Evolutionary conservation across 2,329 filamentous ascomycete genomes (phyloP).

Genomic region (Colletotrichum phormii): DNA sequence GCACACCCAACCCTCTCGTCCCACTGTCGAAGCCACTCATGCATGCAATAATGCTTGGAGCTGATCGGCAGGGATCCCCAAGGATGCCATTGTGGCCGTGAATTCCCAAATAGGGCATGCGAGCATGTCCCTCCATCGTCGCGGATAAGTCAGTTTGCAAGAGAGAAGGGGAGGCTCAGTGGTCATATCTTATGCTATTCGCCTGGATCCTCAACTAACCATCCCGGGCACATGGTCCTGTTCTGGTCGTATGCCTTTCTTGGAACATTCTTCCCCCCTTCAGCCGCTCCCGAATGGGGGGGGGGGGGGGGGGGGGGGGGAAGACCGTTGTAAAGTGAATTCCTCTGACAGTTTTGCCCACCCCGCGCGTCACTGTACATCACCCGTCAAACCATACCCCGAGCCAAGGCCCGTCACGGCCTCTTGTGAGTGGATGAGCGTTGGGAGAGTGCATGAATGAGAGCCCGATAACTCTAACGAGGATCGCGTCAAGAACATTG

Average conservation of each 20-base stretch:
- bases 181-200: constrained; percentile 24
- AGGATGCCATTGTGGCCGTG: constrained; percentile 22
- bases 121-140: constrained; percentile 17
- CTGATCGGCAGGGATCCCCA: constrained; percentile 33
- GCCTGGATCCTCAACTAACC: constrained; percentile 12
- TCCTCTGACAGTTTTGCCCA: background rate
- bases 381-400: constrained; percentile 3
- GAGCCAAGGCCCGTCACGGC: background rate
- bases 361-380: constrained; percentile 3
- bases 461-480: constrained; percentile 26
- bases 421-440: constrained; percentile 1
- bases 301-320: no score
- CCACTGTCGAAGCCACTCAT: constrained; percentile 33
- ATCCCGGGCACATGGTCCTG: constrained; percentile 4
- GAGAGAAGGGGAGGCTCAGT: constrained; percentile 23
- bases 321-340: constrained; percentile 1
- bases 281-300: constrained; percentile 16
- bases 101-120: constrained; percentile 17
- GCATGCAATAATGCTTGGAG: constrained; percentile 36
- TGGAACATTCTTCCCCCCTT: constrained; percentile 23
- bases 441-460: constrained; percentile 26
- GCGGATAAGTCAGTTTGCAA: constrained; percentile 35
- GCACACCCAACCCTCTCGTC: constrained; percentile 26
- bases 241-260: constrained; percentile 10
- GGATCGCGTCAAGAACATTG: constrained; percentile 26